Base-by-base conservation (phyloP, 257 asterid species). In the Forsythia viridissima region DNA sequence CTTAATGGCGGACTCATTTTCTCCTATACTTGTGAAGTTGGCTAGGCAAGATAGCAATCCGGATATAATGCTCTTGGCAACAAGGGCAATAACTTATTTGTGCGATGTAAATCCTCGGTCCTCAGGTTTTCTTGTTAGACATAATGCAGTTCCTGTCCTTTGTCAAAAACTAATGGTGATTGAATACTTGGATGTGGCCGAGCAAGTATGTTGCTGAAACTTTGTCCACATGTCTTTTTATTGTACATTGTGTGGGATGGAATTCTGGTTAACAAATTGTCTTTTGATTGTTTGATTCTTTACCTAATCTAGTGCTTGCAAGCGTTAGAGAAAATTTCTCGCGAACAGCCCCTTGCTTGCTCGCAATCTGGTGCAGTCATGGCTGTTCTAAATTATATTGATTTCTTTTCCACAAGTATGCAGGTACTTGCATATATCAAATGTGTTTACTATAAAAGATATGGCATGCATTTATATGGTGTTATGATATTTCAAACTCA, bases 101-200 rank as follows among this genome's bases (percentile, higher is more conserved):
- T 92, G 98, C 74, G 99, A 96, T 69, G 90, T 87, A 52, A 93
- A 92, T 88, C 86, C 93, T 30, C 93, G 96, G 70, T 83, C 97
- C 43, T 85, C 98, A 3, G 84, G 86, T 59, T 92, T 79, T 82
- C 95, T 96, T 71, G 97, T 89, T 82, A 89, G 90, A 77, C 96
- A 93, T 85, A 94, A 92, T 48, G 97, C 91, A 1, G 89, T 92
- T 82, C 94, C 98, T 81, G 91, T 90, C 42, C 89, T 96, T 76
- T 96, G 98, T 89, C 97, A 96, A 82, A 90, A 90, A 78, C 75
- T 96, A 41, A 72, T 83, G 88, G 92, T 90, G 52, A 89, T 96
- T 78, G 94, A 93, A 81, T 92, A 91, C 86, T 84, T 93, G 85
- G 99, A 96, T 75, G 95, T 96, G 80, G 99, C 98, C 69, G 99